These are phyloP conservation scores for Zoysia japonica DNA, from an alignment of 176 grass and related monocot genomes.

Conservation along the genomic window DNA sequence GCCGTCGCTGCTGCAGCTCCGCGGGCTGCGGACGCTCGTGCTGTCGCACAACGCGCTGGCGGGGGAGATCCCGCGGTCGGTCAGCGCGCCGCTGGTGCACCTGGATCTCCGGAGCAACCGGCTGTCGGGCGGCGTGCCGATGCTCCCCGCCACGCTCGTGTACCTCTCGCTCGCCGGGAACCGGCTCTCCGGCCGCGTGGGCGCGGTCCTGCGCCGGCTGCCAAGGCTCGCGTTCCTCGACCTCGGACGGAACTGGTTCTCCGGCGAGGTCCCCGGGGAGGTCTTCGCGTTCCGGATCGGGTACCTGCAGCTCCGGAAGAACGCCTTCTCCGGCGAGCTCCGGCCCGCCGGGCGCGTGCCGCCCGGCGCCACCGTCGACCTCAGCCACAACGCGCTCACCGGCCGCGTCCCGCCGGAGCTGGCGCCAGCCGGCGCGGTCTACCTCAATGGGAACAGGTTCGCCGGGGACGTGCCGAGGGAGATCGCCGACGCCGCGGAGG, in stretches of 20 bases:
- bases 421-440: slow-evolving; percentile 46
- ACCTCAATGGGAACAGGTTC: slow-evolving; percentile 73
- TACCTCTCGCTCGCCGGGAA: slow-evolving; percentile 74
- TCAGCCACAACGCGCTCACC: slow-evolving; percentile 71
- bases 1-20: slow-evolving; percentile 38
- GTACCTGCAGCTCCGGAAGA: slow-evolving; percentile 70
- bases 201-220: slow-evolving; percentile 39
- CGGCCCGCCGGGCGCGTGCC: slow-evolving; percentile 35
- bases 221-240: slow-evolving; percentile 60
- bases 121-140: slow-evolving; percentile 45
- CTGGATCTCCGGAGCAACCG: slow-evolving; percentile 66
- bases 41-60: slow-evolving; percentile 63
- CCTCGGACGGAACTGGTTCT: slow-evolving; percentile 68
- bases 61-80: slow-evolving; percentile 32
- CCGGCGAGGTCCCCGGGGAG: slow-evolving; percentile 58
- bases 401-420: slow-evolving; percentile 67
- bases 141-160: slow-evolving; percentile 56
- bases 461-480: slow-evolving; percentile 51
- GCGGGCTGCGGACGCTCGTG: slow-evolving; percentile 51
- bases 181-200: slow-evolving; percentile 62
- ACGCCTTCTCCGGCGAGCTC: slow-evolving; percentile 70
- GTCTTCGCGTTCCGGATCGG: slow-evolving; percentile 57
- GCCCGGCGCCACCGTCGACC: slow-evolving; percentile 66
- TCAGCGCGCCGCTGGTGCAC: slow-evolving; percentile 52
- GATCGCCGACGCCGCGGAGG: slow-evolving; percentile 53